Evolutionary conservation across 805 yeast genomes (phyloP).

Genomic region (Schwanniomyces sp.): DNA sequence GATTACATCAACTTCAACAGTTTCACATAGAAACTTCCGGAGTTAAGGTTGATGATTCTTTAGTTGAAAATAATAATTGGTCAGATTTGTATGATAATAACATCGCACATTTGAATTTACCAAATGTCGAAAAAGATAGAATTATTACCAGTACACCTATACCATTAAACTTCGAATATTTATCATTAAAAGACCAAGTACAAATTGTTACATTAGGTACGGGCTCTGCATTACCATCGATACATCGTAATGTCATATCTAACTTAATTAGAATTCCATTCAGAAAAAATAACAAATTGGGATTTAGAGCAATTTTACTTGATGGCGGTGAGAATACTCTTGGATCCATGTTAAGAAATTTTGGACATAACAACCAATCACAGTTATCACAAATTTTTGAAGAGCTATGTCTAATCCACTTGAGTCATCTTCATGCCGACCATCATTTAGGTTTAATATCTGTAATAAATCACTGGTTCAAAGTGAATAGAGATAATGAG

Average conservation of each 20-base stretch:
- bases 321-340: slow-evolving; percentile 97
- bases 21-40: slow-evolving; percentile 22
- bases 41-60: slow-evolving; percentile 18
- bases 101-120: slow-evolving; percentile 17
- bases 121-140: slow-evolving; percentile 10
- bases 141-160: slow-evolving; percentile 18
- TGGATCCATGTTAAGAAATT: slow-evolving; percentile 66
- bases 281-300: slow-evolving; percentile 14
- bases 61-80: slow-evolving; percentile 24
- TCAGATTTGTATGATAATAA: slow-evolving; percentile 29
- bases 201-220: slow-evolving; percentile 84
- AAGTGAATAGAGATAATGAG: slow-evolving; percentile 28
- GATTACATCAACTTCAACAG: slow-evolving; percentile 33
- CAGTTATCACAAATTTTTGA: slow-evolving; percentile 43
- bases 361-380: slow-evolving; percentile 45
- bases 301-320: slow-evolving; percentile 53
- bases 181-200: slow-evolving; percentile 48
- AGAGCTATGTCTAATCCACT: slow-evolving; percentile 64
- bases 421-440: slow-evolving; percentile 95
- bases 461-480: slow-evolving; percentile 68
- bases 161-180: slow-evolving; percentile 14
- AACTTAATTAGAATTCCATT: slow-evolving; percentile 73
- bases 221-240: slow-evolving; percentile 87
- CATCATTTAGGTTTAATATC: slow-evolving; percentile 87
- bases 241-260: slow-evolving; percentile 80